Evolutionary conservation across 2,329 filamentous ascomycete species (phyloP), one percentile per base, ranked within the genome.

Genomic region (Hirsutella minnesotensis): DNA sequence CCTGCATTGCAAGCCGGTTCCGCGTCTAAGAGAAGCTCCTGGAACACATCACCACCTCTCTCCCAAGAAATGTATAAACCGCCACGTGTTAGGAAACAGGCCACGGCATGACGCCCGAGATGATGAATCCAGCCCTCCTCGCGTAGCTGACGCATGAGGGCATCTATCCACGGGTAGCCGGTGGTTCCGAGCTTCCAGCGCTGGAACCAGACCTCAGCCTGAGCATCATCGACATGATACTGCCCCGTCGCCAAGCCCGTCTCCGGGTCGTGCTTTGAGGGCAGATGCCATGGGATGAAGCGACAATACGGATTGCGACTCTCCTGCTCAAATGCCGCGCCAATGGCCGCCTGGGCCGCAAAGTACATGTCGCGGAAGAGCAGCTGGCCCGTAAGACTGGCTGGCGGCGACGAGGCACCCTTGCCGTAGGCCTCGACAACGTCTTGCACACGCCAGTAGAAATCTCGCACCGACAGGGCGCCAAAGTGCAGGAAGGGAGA

Each of bases 331-430:
- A 86, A 88, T 0, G 65, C 53, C 27, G 72, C 67, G 0, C 83
- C 83, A 1, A 87, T 63, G 0, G 75, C 70, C 1, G 83, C 81
- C 56, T 89, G 83, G 0, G 83, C 83, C 13, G 75, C 83, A 51
- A 89, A 88, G 60, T 88, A 89, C 84, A 89, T 89, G 56, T 89
- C 84, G 15, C 84, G 72, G 58, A 89, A 89, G 10, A 87, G 66
- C 1, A 89, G 61, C 51, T 89, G 84, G 3, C 84, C 84, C 0
- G 73, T 79, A 15, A 89, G 59, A 47, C 77, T 83, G n/a, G 76
- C 77, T 0, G 84, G 84, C 1, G 81, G 77, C 21, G 67, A 64
- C 8, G 77, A 81, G 3, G 73, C 74, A 3, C 68, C 68, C 29
- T 69, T 68, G 29, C 73, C 72, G 51, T 76, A 77, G 10, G 65